phyloP scores from a whole-genome alignment of 2,329 filamentous ascomycete genomes.

The Ascochyta fabae region DNA sequence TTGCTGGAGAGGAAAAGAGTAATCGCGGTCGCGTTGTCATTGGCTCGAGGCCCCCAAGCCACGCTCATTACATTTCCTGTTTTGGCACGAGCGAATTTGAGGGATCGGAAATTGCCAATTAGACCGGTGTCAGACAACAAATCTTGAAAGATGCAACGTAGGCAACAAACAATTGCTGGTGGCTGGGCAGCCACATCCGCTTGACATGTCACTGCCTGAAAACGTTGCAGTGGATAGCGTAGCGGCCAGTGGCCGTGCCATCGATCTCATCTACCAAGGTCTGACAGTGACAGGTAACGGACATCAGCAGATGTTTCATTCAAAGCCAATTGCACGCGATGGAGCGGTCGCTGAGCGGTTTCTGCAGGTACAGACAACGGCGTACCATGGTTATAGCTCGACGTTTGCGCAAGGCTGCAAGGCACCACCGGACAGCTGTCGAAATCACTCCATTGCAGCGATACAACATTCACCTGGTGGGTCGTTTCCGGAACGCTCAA shows the following conservation, averaged over 20 bases:
- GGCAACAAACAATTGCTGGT: conserved; percentile 6
- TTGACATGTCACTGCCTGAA: conserved; percentile 7
- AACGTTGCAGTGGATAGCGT: conserved; percentile 5
- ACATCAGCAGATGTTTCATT: conserved; percentile 8
- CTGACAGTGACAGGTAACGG: conserved; percentile 18
- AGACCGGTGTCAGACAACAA: conserved; percentile 4
- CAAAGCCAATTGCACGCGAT: conserved; percentile 2
- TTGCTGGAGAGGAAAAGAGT: neutral
- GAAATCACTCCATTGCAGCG: neutral
- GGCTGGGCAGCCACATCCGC: conserved; percentile 5
- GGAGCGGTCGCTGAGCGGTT: neutral
- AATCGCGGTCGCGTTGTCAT: conserved; percentile 5
- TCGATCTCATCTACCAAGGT: conserved; percentile 8
- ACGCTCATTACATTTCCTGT: conserved; percentile 9
- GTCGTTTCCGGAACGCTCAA: neutral
- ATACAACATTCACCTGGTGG: neutral
- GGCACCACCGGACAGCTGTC: neutral
- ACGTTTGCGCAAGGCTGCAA: too few species aligned
- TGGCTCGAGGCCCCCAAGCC: conserved; percentile 6
- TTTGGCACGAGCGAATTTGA: conserved; percentile 17
- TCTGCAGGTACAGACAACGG: neutral
- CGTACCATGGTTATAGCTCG: neutral
- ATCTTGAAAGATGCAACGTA: conserved; percentile 9
- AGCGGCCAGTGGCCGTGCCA: conserved; percentile 13
- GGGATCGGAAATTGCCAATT: conserved; percentile 15